Conservation (phyloP, 345 rosid species). For the Camelina sativa region DNA sequence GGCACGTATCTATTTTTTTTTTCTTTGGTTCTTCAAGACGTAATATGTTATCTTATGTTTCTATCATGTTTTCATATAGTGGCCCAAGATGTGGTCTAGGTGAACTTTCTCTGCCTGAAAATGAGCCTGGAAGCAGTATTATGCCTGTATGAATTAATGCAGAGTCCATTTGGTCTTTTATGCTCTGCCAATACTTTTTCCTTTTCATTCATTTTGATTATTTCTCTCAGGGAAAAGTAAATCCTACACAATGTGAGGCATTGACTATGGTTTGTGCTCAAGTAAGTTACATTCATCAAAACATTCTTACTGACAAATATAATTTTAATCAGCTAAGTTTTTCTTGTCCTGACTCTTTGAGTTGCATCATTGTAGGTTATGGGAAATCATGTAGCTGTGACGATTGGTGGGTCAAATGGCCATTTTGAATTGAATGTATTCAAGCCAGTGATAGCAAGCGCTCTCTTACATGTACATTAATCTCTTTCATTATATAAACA, state of each 20-base stretch:
- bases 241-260: constrained; percentile 98
- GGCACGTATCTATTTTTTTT: constrained; percentile 46
- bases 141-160: constrained; percentile 69
- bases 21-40: neutral
- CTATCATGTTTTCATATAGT: constrained; percentile 50
- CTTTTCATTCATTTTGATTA: neutral
- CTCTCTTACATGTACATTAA: constrained; percentile 73
- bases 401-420: constrained; percentile 96
- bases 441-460: constrained; percentile 96
- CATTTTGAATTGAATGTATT: constrained; percentile 95
- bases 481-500: neutral
- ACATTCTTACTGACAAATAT: constrained; percentile 19
- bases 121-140: constrained; percentile 98
- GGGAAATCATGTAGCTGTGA: constrained; percentile 88
- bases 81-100: constrained; percentile 99
- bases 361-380: constrained; percentile 61
- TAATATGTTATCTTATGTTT: constrained; percentile 32
- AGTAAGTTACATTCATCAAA: constrained; percentile 51
- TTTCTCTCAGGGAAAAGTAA: constrained; percentile 84
- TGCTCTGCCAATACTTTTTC: neutral
- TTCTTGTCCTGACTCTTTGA: constrained; percentile 2
- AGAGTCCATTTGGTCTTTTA: constrained; percentile 14
- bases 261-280: constrained; percentile 97
- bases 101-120: constrained; percentile 96
- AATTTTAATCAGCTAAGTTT: neutral